Percentiles rank a stretch among this genome's conserved stretches.
Evolutionary conservation across 2,329 filamentous ascomycete genomes (phyloP).

Genomic region (Neofusicoccum ribis): DNA sequence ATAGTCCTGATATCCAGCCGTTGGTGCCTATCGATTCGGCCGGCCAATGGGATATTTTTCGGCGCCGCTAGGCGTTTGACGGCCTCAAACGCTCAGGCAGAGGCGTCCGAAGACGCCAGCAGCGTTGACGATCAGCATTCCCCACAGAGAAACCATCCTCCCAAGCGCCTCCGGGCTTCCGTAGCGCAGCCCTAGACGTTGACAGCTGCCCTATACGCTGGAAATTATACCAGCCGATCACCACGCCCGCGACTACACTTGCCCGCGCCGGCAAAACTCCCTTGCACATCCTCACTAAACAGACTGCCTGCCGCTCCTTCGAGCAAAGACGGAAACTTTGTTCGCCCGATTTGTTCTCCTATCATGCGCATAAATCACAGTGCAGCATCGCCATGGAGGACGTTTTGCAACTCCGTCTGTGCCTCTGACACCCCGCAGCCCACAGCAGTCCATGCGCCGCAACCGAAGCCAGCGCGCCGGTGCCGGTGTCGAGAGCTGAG

Average conservation of each 20-base stretch:
- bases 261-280: neutral
- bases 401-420: neutral
- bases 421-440: neutral
- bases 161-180: neutral
- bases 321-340: neutral
- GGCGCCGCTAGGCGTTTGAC: neutral
- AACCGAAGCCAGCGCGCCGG: neutral
- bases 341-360: neutral
- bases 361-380: constrained; percentile 5
- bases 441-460: neutral
- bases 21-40: neutral
- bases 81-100: neutral
- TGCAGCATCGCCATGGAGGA: neutral
- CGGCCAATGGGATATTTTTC: neutral
- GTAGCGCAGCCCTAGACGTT: neutral
- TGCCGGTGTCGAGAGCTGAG: neutral
- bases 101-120: neutral
- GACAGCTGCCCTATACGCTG: neutral
- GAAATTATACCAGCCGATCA: neutral
- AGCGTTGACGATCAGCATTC: neutral
- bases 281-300: neutral
- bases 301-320: neutral
- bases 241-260: neutral
- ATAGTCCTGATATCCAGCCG: neutral
- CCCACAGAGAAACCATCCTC: neutral